Base-by-base conservation (phyloP, 441 rosid species). In the Mallotus japonicus region DNA sequence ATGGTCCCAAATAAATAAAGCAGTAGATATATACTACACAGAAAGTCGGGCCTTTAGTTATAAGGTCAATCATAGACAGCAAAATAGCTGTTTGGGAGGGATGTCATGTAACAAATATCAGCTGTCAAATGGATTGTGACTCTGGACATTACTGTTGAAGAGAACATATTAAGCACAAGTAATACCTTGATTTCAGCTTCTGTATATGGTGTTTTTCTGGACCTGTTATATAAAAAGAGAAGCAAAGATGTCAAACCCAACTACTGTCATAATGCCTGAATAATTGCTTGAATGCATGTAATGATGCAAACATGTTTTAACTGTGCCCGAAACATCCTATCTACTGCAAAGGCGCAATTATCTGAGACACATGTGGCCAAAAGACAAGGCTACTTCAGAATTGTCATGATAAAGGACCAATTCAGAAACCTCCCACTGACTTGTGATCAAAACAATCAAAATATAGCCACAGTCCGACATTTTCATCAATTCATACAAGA, bases 121-220 rank as follows among this genome's bases (percentile, higher is more conserved):
- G 9, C 32, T 46, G 20, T n/a, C 60, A 65, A 76, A 59, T 5
- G 0, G 13, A 16, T n/a, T 55, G 7, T 67, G 20, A 53, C 46
- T 16, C 58, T 44, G 9, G 34, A 70, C 13, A 67, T 53, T 42
- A 22, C 28, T 37, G 0, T 22, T 3, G 59, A 73, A 57, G 57
- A 58, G 14, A 57, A 54, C 55, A 69, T 63, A 54, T 6, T 44
- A 4, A 66, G 54, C 11, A 46, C 16, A 34, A 67, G 49, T 8
- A n/a, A 54, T 88, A 92, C 98, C 99, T 92, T 95, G 78, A 95
- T 90, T 85, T 95, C 99, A 70, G 88, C 90, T 82, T 92, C 98
- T 22, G 97, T 85, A 75, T 90, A 95, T 51, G 98, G 93, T 67
- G 85, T 75, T 74, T 67, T 74, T 72, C 99, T 82, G 40, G 81